Evolutionary conservation across 2,329 filamentous ascomycete genomes (phyloP).

Genomic region (Fusarium sororula): DNA sequence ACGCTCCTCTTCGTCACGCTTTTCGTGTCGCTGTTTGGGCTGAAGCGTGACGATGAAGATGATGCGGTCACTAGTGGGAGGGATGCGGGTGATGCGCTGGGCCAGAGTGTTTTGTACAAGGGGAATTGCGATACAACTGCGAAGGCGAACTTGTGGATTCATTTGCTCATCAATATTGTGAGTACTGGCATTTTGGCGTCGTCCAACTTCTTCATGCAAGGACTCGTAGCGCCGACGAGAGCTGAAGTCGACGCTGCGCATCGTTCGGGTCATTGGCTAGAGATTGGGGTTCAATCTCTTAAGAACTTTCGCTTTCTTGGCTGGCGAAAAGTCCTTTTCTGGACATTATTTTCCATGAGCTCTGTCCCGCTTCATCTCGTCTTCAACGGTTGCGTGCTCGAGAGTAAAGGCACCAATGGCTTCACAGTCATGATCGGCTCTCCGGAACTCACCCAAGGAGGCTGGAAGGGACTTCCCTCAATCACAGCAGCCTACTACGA

Average conservation of each 20-base stretch:
- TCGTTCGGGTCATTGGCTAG: slow-evolving; percentile 17
- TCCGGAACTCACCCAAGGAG: neutral
- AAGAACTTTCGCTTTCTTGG: slow-evolving; percentile 24
- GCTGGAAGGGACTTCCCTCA: neutral
- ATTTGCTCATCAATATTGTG: slow-evolving; percentile 27
- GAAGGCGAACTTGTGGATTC: slow-evolving; percentile 15
- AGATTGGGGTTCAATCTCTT: slow-evolving; percentile 38
- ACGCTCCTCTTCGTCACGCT: neutral
- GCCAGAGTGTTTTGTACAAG: slow-evolving; percentile 5
- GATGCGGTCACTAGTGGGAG: accelerated
- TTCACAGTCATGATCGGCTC: slow-evolving; percentile 13
- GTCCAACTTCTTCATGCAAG: slow-evolving; percentile 51
- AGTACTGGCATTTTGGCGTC: slow-evolving; percentile 45
- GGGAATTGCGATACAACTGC: neutral
- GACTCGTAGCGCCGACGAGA: slow-evolving; percentile 46
- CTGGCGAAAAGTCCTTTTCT: slow-evolving; percentile 8
- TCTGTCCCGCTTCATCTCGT: slow-evolving; percentile 20
- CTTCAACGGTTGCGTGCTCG: slow-evolving; percentile 16
- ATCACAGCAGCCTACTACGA: neutral
- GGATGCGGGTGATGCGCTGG: neutral
- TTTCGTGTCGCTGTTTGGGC: slow-evolving; percentile 17
- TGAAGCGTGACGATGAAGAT: neutral
- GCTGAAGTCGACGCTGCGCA: slow-evolving; percentile 42
- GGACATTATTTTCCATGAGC: slow-evolving; percentile 8
- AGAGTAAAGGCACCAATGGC: slow-evolving; percentile 22